These are phyloP conservation scores for Micromonas pusilla DNA, from an alignment of 139 green algal species.

Conservation along the genomic window DNA sequence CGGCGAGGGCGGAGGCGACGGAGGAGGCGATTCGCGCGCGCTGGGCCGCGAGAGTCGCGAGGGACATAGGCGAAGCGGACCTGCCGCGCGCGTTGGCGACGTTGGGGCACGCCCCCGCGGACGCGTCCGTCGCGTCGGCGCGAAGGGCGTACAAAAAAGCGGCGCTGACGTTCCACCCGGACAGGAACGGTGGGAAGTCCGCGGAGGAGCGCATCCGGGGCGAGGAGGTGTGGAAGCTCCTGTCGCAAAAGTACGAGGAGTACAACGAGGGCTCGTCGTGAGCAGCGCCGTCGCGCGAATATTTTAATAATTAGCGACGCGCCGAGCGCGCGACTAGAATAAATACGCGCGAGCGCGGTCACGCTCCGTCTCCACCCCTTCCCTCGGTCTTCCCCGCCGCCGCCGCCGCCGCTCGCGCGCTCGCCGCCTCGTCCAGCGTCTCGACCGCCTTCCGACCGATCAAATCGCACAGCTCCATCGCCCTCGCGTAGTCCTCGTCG, in stretches of 20 bases:
- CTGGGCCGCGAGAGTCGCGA: too few relatives aligned
- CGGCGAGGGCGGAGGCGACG: too few relatives aligned
- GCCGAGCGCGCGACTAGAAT: too few relatives aligned
- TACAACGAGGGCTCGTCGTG: not conserved
- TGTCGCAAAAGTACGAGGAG: not conserved
- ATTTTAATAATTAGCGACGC: too few relatives aligned
- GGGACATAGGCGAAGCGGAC: not conserved
- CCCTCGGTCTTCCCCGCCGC: too few relatives aligned
- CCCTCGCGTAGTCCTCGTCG: conserved; percentile 10
- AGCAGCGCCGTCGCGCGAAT: not conserved
- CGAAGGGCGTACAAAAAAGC: not conserved
- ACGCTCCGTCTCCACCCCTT: too few relatives aligned
- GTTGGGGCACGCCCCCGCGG: not conserved
- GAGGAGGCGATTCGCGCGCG: too few relatives aligned
- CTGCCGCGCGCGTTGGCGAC: not conserved
- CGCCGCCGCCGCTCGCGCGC: too few relatives aligned
- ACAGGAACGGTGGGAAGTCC: not conserved
- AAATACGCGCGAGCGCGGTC: too few relatives aligned
- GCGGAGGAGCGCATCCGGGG: not conserved
- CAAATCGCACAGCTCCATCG: not conserved
- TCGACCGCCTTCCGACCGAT: conserved; percentile 3
- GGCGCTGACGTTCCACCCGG: not conserved
- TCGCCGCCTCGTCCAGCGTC: not conserved
- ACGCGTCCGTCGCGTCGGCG: not conserved
- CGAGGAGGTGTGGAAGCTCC: not conserved